phyloP scores from a whole-genome alignment of 2,329 filamentous ascomycete species.

The Pezicula rhizophila region DNA sequence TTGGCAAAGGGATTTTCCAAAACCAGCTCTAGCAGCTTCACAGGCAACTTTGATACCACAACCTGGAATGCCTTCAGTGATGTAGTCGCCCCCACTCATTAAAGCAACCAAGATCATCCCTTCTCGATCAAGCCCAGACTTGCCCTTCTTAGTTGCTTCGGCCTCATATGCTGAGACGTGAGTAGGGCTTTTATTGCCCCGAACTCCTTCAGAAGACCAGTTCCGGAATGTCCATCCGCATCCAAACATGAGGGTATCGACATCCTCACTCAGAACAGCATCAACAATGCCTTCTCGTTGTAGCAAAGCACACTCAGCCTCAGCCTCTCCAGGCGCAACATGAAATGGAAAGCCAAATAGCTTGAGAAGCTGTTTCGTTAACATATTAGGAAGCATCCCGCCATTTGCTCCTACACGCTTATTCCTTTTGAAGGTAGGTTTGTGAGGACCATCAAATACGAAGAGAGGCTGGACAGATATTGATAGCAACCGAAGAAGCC shows the following conservation, averaged over 20 bases:
- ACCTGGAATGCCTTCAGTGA: constrained; percentile 78
- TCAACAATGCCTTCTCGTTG: constrained; percentile 81
- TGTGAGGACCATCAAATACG: constrained; percentile 82
- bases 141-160: constrained; percentile 42
- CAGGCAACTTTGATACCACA: constrained; percentile 86
- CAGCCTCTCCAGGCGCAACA: constrained; percentile 87
- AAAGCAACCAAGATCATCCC: constrained; percentile 92
- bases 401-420: constrained; percentile 63
- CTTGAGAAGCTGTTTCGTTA: constrained; percentile 77
- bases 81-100: constrained; percentile 93
- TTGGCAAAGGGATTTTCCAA: constrained; percentile 68
- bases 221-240: constrained; percentile 73
- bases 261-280: constrained; percentile 91
- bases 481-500: constrained; percentile 69
- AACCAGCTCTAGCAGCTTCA: constrained; percentile 83
- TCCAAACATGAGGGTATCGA: constrained; percentile 97
- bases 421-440: constrained; percentile 83
- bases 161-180: constrained; percentile 80
- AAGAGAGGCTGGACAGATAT: constrained; percentile 82
- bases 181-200: constrained; percentile 64
- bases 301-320: constrained; percentile 87
- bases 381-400: constrained; percentile 61
- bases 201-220: constrained; percentile 69
- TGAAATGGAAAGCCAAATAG: constrained; percentile 81
- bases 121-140: constrained; percentile 63